phyloP scores from a whole-genome alignment of 78 protist genomes.

The Dictyostelium capitatum region DNA sequence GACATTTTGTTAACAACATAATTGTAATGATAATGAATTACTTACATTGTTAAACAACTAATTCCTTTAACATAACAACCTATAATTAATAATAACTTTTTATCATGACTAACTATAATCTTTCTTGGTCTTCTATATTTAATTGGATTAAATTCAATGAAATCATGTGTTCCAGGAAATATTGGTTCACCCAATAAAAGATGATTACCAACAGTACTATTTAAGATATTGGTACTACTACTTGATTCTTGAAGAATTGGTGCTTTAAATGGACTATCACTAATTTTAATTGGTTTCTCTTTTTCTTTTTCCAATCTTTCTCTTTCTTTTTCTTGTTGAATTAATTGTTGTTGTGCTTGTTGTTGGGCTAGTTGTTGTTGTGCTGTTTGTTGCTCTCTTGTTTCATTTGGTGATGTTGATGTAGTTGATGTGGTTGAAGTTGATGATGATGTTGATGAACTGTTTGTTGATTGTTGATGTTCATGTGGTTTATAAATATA shows the following conservation, averaged over 20 bases:
- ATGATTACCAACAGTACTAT: neutral
- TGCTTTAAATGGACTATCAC: neutral
- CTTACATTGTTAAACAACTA: constrained; percentile 71
- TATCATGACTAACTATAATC: constrained; percentile 48
- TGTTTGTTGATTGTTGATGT: neutral
- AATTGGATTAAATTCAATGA: neutral
- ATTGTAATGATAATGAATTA: neutral
- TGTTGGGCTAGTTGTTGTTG: neutral
- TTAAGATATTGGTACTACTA: neutral
- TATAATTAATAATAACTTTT: constrained; percentile 37
- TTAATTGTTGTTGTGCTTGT: neutral
- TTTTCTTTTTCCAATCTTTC: neutral
- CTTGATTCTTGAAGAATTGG: neutral
- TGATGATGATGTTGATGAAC: neutral
- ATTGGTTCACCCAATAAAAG: too few species aligned
- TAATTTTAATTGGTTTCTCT: neutral
- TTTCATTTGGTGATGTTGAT: neutral
- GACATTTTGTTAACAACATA: neutral
- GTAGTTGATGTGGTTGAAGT: neutral
- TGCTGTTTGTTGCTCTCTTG: neutral
- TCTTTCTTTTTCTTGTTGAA: neutral
- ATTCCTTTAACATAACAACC: constrained; percentile 63
- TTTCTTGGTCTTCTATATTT: constrained; percentile 63
- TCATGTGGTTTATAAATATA: neutral
- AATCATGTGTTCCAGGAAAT: neutral